Percentiles rank a stretch among this genome's conserved stretches.
Evolutionary conservation across 78 protist species (phyloP).

Genomic region (Speleostelium caveatum): DNA sequence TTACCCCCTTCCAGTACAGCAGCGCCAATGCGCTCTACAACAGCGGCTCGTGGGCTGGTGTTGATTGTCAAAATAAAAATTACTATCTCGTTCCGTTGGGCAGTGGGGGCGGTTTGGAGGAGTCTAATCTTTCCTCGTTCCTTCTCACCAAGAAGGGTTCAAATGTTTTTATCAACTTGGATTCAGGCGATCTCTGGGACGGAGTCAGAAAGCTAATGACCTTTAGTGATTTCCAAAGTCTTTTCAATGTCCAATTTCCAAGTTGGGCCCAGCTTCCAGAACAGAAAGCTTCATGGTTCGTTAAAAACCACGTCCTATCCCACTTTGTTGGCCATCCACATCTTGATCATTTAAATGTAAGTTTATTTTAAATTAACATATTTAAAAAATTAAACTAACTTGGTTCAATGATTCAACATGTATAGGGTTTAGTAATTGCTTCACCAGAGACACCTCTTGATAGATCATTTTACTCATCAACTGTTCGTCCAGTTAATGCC

Average conservation of each 20-base stretch:
- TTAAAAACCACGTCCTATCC: constrained; percentile 22
- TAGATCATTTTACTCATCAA: neutral
- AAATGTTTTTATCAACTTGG: constrained; percentile 27
- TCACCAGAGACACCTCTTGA: constrained; percentile 24
- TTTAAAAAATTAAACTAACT: too few species aligned
- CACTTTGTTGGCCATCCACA: constrained; percentile 35
- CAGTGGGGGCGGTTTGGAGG: constrained; percentile 48
- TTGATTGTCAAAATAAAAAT: neutral
- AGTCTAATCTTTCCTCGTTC: constrained; percentile 33
- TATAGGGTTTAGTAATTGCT: constrained; percentile 28
- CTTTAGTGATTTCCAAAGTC: neutral
- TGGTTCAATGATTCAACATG: too few species aligned
- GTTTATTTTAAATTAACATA: too few species aligned
- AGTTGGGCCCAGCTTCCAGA: constrained; percentile 24
- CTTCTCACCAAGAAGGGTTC: constrained; percentile 25
- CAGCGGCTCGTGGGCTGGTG: neutral
- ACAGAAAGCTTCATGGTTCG: constrained; percentile 52
- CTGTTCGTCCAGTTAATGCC: neutral
- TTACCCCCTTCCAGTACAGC: too few species aligned
- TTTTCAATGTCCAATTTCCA: constrained; percentile 22
- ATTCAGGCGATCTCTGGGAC: constrained; percentile 57
- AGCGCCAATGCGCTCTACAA: too few species aligned
- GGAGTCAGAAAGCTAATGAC: constrained; percentile 13
- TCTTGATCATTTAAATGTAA: too few species aligned
- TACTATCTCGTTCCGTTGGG: constrained; percentile 37